Base-by-base conservation (phyloP, 2,329 filamentous ascomycete species). In the Pseudopithomyces maydicus region DNA sequence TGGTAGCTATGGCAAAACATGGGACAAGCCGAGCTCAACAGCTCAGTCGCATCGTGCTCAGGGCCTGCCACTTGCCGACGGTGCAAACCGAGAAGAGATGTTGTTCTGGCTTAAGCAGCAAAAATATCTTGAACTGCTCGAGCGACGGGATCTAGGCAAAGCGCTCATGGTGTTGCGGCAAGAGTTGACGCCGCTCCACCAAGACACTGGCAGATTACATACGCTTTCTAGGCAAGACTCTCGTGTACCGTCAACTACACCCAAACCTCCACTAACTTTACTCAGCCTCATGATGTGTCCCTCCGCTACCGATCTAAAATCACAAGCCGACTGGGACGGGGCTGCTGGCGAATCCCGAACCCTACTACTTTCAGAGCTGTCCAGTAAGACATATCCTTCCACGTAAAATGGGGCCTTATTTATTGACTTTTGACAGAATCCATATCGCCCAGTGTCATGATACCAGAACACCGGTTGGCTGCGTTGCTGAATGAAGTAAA, bases 381-480 rank as follows among this genome's bases (percentile, higher is more conserved):
- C 93, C 22, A 91, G 90, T 95, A 80, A 77, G 86, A 78, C 14
- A 3, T 6, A 26, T 44, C 41, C 4, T n/a, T 4, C 22, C 8
- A 15, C n/a, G 29, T 20, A 20, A 14, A 2, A 6, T 48, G 19
- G 14, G 14, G n/a, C n/a, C 10, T 2, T 47, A 2, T 20, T 10
- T 23, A 62, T 58, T 72, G 53, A 74, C 57, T 7, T 17, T 7
- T 17, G 57, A 17, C 65, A 94, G 90, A 84, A 80, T 97, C 87
- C 55, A 96, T 99, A 74, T 97, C 95, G 1, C 94, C 95, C 0
- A 95, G 92, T 3, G 91, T 97, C 43, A 98, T 99, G 93, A 90
- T 99, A 53, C 95, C 95, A 1, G 91, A 97, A 70, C 91, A 95
- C 74, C 88, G 95, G 6, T 81, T 99, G 43, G 91, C 92, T 1